Percentiles rank a stretch among this genome's conserved stretches.
These are phyloP conservation scores for Dactylellina drechsleri DNA, from an alignment of 2,329 filamentous ascomycete genomes.

Conservation along the genomic window DNA sequence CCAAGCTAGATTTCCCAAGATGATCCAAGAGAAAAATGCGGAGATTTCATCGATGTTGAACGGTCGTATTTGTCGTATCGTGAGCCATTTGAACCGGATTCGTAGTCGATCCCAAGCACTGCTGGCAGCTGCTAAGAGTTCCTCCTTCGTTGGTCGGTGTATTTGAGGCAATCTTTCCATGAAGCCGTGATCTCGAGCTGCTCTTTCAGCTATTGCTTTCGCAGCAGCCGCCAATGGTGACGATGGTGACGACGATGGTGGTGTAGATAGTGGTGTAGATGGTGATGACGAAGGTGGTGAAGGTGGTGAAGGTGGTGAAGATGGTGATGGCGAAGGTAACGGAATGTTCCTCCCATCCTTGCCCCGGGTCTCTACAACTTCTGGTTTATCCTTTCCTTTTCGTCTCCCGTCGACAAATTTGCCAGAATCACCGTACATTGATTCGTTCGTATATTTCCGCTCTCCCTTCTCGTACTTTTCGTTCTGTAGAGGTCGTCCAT, in stretches of 20 bases:
- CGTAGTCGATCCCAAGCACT: slow-evolving; percentile 91
- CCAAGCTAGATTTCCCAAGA: slow-evolving; percentile 93
- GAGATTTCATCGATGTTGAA: slow-evolving; percentile 98
- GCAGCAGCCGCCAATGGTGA: slow-evolving; percentile 41
- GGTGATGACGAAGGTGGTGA: too few relatives aligned
- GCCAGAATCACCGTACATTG: slow-evolving; percentile 1
- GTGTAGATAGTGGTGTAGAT: too few relatives aligned
- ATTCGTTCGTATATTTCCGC: slow-evolving; percentile 15
- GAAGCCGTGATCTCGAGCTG: slow-evolving; percentile 63
- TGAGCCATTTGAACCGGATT: slow-evolving; percentile 97
- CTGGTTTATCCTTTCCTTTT: slow-evolving; percentile 17
- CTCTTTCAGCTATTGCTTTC: slow-evolving; percentile 47
- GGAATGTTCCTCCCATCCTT: slow-evolving; percentile 11
- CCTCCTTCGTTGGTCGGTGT: slow-evolving; percentile 92
- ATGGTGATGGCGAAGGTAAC: too few relatives aligned
- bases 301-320: too few relatives aligned
- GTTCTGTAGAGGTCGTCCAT: slow-evolving; percentile 4
- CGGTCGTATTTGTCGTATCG: slow-evolving; percentile 89
- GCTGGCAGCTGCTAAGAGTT: slow-evolving; percentile 87
- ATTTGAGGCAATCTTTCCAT: slow-evolving; percentile 74
- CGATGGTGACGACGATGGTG: too few relatives aligned
- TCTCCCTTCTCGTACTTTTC: slow-evolving; percentile 40
- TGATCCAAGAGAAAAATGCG: slow-evolving; percentile 93
- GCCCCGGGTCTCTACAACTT: slow-evolving; percentile 37
- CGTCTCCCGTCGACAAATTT: slow-evolving; percentile 7